A percentile compares a stretch with the other conserved stretches of the same genome.
Conservation (phyloP, 345 rosid genomes). For the Eucalyptus tenuipes region DNA sequence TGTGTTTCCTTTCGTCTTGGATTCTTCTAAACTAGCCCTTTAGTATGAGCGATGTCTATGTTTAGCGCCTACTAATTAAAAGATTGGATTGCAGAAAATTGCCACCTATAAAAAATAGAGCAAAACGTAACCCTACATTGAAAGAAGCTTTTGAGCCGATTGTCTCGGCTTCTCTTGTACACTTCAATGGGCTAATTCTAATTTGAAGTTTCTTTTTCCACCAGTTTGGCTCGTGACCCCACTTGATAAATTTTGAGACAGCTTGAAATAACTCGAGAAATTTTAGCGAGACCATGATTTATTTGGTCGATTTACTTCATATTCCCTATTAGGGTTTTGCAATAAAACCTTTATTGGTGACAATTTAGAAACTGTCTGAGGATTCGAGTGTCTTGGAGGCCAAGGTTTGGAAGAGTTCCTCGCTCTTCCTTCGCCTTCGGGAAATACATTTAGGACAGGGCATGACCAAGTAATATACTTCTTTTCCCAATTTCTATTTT, state of each 20-base stretch:
- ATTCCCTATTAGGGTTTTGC: background rate
- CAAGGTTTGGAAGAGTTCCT: background rate
- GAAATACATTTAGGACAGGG: background rate
- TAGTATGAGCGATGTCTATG: background rate
- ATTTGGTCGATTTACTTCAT: background rate
- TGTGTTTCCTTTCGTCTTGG: background rate
- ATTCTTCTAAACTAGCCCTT: background rate
- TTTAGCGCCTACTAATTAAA: background rate
- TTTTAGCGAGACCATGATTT: background rate
- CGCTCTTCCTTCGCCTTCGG: background rate
- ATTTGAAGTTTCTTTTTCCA: background rate
- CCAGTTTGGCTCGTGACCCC: background rate
- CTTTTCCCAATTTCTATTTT: background rate
- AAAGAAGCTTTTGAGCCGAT: background rate
- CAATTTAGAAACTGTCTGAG: background rate
- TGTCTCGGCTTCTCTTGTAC: background rate
- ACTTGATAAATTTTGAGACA: background rate
- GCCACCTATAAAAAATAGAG: background rate
- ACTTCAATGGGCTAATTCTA: background rate
- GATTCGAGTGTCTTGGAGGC: background rate
- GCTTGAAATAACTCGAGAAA: background rate
- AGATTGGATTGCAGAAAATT: background rate
- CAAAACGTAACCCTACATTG: background rate
- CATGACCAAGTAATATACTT: background rate
- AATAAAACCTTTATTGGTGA: background rate